Evolutionary conservation across 2,329 filamentous ascomycete genomes (phyloP).

Genomic region (Xylariaceae sp.): DNA sequence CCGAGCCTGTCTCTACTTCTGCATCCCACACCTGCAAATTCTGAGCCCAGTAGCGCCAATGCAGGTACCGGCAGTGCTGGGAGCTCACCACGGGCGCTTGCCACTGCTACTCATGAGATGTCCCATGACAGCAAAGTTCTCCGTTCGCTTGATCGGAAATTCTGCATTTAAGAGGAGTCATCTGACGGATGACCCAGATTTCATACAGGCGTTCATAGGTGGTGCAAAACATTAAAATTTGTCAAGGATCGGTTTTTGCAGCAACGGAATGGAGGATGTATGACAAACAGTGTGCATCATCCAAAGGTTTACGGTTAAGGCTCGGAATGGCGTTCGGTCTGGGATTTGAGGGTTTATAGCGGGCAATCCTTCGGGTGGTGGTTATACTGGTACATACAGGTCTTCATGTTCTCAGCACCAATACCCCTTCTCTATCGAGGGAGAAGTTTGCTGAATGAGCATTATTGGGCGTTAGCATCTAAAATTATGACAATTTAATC

Average conservation of each 20-base stretch:
- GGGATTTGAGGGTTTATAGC: no score
- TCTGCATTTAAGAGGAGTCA: constrained; percentile 35
- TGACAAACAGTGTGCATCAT: constrained; percentile 4
- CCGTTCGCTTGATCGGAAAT: constrained; percentile 61
- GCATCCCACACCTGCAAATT: constrained; percentile 46
- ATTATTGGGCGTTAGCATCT: no score
- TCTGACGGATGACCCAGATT: constrained; percentile 10
- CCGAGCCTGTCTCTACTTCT: constrained; percentile 47
- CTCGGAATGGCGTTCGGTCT: no score
- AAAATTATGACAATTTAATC: no score
- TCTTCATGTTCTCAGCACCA: no score
- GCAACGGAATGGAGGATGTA: no score
- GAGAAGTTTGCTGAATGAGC: no score
- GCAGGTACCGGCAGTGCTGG: constrained; percentile 39
- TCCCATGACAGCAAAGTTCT: constrained; percentile 62
- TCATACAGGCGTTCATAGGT: constrained; percentile 23
- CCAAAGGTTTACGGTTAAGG: no score
- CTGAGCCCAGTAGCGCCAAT: constrained; percentile 44
- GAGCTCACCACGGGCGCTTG: constrained; percentile 46
- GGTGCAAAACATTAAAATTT: constrained; percentile 11
- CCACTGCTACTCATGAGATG: constrained; percentile 26
- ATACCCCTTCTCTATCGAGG: no score
- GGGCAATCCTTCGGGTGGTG: no score
- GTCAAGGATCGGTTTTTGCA: no score
- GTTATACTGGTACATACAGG: no score